Base-by-base conservation (phyloP, 73 alveolate genomes). In the Paraurostyla sp. region DNA sequence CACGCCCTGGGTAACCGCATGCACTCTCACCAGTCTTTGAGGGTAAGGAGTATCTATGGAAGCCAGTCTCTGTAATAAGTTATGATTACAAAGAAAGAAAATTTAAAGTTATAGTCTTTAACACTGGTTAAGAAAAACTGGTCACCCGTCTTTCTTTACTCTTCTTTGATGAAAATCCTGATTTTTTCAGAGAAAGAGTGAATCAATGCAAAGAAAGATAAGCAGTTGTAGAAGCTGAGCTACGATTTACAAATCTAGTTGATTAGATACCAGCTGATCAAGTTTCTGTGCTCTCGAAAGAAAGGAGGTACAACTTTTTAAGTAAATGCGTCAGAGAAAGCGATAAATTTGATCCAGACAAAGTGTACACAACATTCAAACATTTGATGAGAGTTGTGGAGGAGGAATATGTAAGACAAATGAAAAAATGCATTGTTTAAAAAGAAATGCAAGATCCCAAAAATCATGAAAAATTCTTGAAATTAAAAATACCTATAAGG, bases 21-120 rank as follows among this genome's bases (percentile, higher is more conserved):
- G 99, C 98, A 4, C 89, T 94, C 23, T 93, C 98, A 20, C 99
- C 99, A 45, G 94, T 94, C 76, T 97, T 85, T 80, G 98, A 95
- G 48, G 95, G 94, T 75, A 93, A 92, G 33, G 98, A 95, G 71
- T 97, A 97, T 87, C 90, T 87, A 80, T 97, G 99, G 98, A 95
- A 94, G 50, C 98, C 98, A 33, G 98, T 97, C 23, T 88, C 92
- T 29, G 98, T 97, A 9, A 69, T 97, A 29, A 96, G 85, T 85
- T 94, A 94, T 83, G 94, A 96, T 88, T 93, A 93, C 41, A 95
- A 93, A 29, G 93, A 93, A 36, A 91, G 89, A 69, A 97, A 96
- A 91, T 97, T 90, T 88, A 89, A 83, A 83, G 99, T 97, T 23
- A 65, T 93, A 38, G 97, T 95, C 65, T 91, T 86, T 48, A 85